These are phyloP conservation scores for Auricularia auricula-judae DNA, from an alignment of 768 basidiomycete species.

Conservation along the genomic window DNA sequence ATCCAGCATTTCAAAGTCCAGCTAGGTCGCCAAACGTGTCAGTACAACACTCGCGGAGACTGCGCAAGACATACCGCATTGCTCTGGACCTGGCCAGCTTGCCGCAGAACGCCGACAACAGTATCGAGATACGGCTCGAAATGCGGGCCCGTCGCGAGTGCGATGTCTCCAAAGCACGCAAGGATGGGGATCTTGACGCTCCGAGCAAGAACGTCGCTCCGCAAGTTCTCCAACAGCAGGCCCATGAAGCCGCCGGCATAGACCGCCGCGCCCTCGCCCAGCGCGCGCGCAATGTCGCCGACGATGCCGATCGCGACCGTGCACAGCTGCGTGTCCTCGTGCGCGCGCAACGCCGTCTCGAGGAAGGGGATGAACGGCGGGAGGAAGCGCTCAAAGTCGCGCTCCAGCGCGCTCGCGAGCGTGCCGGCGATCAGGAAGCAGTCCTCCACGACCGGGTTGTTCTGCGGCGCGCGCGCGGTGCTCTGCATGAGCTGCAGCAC, in stretches of 20 bases:
- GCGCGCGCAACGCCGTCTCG: constrained; percentile 77
- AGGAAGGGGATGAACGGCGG: constrained; percentile 77
- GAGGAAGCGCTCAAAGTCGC: constrained; percentile 73
- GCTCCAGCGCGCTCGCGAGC: constrained; percentile 71
- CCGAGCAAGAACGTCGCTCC: constrained; percentile 80
- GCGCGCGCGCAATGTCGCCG: constrained; percentile 90
- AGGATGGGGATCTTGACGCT: constrained; percentile 96
- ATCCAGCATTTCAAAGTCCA: constrained; percentile 84
- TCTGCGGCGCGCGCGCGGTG: constrained; percentile 55
- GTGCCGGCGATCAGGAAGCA: constrained; percentile 91
- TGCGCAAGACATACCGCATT: constrained; percentile 67
- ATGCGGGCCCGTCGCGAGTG: constrained; percentile 73
- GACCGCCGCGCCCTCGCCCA: constrained; percentile 72
- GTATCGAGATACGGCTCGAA: constrained; percentile 88
- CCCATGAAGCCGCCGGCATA: constrained; percentile 88
- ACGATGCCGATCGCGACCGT: constrained; percentile 93
- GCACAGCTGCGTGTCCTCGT: constrained; percentile 93
- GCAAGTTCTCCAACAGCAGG: constrained; percentile 81
- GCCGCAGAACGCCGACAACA: constrained; percentile 81
- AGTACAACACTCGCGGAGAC: no score
- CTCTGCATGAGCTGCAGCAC: constrained; percentile 74
- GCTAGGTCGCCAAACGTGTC: constrained; percentile 24
- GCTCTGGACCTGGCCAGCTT: constrained; percentile 81
- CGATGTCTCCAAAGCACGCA: constrained; percentile 93
- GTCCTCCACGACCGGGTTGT: constrained; percentile 85